Conservation (phyloP, 1,139 yeast genomes). For the Hemisphaericaspora lyxosophila region DNA sequence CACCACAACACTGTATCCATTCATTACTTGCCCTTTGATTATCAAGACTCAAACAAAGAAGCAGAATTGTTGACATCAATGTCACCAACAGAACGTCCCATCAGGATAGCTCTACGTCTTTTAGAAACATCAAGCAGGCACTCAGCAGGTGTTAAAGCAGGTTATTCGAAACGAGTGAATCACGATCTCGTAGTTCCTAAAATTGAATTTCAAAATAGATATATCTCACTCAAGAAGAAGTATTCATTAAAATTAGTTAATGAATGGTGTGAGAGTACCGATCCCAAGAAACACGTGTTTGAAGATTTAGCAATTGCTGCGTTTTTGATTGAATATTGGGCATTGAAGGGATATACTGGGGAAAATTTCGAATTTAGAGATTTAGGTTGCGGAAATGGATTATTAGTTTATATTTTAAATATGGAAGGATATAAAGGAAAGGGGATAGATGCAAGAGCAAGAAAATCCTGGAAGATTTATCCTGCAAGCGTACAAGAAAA, state of each 20-base stretch:
- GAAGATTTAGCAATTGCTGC: conserved; percentile 97
- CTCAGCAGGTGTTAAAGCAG: conserved; percentile 76
- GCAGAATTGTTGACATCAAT: conserved; percentile 29
- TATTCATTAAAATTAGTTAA: conserved; percentile 77
- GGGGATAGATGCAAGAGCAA: conserved; percentile 86
- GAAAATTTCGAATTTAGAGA: conserved; percentile 73
- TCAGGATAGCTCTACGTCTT: conserved; percentile 79
- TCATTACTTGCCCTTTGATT: conserved; percentile 71
- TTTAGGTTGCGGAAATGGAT: conserved; percentile 94
- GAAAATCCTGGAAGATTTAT: conserved; percentile 84
- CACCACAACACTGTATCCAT: conserved; percentile 58
- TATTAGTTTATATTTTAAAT: conserved; percentile 70
- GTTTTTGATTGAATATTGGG: conserved; percentile 88
- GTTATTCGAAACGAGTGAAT: conserved; percentile 83
- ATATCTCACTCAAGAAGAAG: conserved; percentile 76
- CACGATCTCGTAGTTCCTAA: conserved; percentile 87
- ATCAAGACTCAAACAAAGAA: conserved; percentile 20
- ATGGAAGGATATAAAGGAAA: conserved; percentile 80
- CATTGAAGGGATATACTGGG: conserved; percentile 45
- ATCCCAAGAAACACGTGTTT: conserved; percentile 93
- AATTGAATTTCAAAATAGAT: conserved; percentile 78
- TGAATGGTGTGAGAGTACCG: conserved; percentile 89
- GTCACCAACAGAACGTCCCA: conserved; percentile 56
- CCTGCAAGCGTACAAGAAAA: conserved; percentile 58
- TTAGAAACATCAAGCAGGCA: conserved; percentile 81